Evolutionary conservation across 768 basidiomycete species (phyloP).

Genomic region (Naganishia randhawae): DNA sequence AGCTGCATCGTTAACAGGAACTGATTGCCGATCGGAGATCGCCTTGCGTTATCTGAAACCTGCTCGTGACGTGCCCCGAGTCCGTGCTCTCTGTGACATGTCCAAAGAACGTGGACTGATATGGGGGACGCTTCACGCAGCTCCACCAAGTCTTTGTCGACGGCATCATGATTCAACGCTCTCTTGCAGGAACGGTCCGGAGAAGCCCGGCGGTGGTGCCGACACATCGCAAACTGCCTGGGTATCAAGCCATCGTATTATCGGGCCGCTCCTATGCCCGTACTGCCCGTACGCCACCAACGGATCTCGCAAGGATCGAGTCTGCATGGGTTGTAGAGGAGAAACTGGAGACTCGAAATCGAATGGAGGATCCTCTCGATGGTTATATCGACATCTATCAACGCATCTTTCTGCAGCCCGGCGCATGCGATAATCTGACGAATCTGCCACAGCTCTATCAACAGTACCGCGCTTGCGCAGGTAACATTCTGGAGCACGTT

Average conservation of each 20-base stretch:
- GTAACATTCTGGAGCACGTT: slow-evolving; percentile 1
- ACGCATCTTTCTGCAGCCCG: slow-evolving; percentile 15
- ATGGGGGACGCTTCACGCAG: too few species aligned
- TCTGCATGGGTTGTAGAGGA: neutral
- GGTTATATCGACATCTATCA: slow-evolving; percentile 18
- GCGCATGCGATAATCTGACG: slow-evolving; percentile 2
- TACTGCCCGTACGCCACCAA: neutral
- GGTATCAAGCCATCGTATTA: neutral
- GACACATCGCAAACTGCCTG: neutral
- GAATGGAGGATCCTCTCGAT: slow-evolving; percentile 15
- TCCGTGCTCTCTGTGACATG: too few species aligned
- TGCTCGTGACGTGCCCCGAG: too few species aligned
- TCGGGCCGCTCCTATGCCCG: neutral
- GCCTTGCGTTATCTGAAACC: slow-evolving; percentile 13
- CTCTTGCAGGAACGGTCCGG: neutral
- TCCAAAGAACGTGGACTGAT: too few species aligned
- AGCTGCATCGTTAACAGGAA: too few species aligned
- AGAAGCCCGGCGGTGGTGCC: neutral
- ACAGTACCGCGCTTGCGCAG: neutral
- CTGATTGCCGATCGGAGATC: neutral
- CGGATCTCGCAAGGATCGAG: neutral
- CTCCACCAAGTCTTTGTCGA: too few species aligned
- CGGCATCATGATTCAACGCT: too few species aligned
- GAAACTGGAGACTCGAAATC: slow-evolving; percentile 5
- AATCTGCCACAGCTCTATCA: slow-evolving; percentile 1